Evolutionary conservation across 2,329 filamentous ascomycete genomes (phyloP), one percentile per base, ranked within the genome.

Genomic region (Diaporthe amygdali): DNA sequence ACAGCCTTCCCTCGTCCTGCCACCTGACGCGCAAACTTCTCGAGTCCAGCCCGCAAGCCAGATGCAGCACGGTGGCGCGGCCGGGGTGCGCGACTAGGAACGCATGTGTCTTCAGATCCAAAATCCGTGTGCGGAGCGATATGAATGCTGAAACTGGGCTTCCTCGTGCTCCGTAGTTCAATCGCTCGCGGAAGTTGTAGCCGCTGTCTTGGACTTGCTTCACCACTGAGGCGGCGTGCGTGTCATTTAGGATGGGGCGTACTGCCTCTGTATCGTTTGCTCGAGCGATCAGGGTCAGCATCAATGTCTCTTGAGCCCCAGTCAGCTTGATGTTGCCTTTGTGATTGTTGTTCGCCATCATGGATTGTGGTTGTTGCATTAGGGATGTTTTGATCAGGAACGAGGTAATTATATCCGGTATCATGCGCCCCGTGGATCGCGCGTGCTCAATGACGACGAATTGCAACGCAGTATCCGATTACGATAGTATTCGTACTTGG

Each of bases 21-120:
- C 59, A 63, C 14, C n/a, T 63, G 0, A 63, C 59, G 2, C 59
- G 30, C n/a, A 47, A 1, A 14, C 59, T 63, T n/a, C 59, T 63
- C 41, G 59, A 37, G 59, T 63, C 59, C 3, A 63, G 59, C 20
- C 59, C 59, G 8, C 59, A 63, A 8, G 59, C 59, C n/a, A 63
- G 17, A n/a, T 63, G 59, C n/a, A 63, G 20, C n/a, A 63, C 41
- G 12, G 59, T 63, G 6, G 27, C 59, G n/a, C 9, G n/a, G 4
- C 41, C 59, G 0, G 59, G 41, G 20, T 63, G 59, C 1, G 30
- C 39, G 3, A 12, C 30, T 1, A 63, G 59, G 59, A 63, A 63
- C 7, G 27, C 27, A 2, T 63, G 41, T 1, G 30, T 47, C 59
- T 47, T 47, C 12, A 47, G 59, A 14, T 63, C 59, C n/a, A 63